Percentiles rank a stretch among this genome's conserved stretches.
These are phyloP conservation scores for Apiospora aurea DNA, from an alignment of 2,329 filamentous ascomycete species.

Conservation along the genomic window DNA sequence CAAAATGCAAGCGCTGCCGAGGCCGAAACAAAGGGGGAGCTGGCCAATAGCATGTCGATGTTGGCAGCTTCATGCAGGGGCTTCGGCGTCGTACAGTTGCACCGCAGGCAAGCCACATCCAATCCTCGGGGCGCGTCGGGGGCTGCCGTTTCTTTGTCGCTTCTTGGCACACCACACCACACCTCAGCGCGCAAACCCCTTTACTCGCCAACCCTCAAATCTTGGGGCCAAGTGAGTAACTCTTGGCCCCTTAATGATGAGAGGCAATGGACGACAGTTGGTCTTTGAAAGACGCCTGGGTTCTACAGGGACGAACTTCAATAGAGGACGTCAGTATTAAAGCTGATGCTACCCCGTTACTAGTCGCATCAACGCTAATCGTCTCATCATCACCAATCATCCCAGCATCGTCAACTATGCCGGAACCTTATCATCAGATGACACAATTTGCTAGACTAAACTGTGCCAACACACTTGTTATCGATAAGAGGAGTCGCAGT, in stretches of 20 bases:
- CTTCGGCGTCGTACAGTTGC: background rate
- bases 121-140: background rate
- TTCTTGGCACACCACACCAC: background rate
- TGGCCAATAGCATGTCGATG: background rate
- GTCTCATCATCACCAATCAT: no score
- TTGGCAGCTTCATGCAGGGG: background rate
- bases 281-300: no score
- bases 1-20: conserved; percentile 8
- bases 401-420: no score
- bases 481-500: no score
- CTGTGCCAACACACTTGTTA: no score
- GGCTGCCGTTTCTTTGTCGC: background rate
- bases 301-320: background rate
- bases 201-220: background rate
- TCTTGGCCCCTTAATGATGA: background rate
- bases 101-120: background rate
- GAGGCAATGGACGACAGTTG: background rate
- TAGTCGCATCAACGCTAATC: background rate
- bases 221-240: background rate
- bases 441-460: no score
- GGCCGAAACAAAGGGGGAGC: background rate
- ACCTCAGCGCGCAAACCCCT: background rate
- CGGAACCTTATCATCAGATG: no score
- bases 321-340: background rate
- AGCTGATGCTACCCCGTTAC: no score